Evolutionary conservation across 306 rosid genomes (phyloP).

Genomic region (Corylus avellana): DNA sequence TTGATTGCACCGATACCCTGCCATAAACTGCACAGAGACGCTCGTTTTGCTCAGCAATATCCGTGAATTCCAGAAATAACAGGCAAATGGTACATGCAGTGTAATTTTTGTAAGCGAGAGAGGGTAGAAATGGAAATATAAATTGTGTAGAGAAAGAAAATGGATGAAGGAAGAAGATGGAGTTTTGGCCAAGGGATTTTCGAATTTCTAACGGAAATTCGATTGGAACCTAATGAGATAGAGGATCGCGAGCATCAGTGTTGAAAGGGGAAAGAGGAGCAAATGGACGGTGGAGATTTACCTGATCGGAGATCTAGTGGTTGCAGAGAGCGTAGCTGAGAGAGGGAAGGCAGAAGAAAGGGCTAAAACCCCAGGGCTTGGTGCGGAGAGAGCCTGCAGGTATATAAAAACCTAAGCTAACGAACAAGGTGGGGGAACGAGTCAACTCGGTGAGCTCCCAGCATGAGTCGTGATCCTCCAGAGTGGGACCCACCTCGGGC

Average conservation of each 20-base stretch:
- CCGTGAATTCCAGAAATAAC: background rate
- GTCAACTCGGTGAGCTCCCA: background rate
- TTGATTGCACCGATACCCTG: background rate
- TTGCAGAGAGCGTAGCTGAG: background rate
- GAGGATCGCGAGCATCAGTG: background rate
- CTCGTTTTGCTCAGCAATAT: background rate
- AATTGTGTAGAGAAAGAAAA: background rate
- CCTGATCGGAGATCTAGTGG: slow-evolving; percentile 11
- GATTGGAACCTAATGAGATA: background rate
- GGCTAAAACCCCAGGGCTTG: slow-evolving; percentile 2
- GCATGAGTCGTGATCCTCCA: background rate
- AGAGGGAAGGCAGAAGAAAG: background rate
- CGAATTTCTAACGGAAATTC: background rate
- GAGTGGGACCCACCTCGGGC: background rate
- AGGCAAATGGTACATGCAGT: background rate
- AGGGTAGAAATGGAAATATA: background rate
- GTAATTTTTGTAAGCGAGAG: background rate
- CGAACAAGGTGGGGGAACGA: background rate
- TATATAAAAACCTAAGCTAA: slow-evolving; percentile 5
- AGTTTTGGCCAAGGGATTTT: background rate
- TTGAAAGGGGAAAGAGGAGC: background rate
- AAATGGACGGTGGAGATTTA: background rate
- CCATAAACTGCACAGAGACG: background rate
- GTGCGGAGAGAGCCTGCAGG: background rate
- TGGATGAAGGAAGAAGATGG: background rate